Evolutionary conservation across 176 grass and related monocot genomes (phyloP).

Genomic region (Paspalum vaginatum): DNA sequence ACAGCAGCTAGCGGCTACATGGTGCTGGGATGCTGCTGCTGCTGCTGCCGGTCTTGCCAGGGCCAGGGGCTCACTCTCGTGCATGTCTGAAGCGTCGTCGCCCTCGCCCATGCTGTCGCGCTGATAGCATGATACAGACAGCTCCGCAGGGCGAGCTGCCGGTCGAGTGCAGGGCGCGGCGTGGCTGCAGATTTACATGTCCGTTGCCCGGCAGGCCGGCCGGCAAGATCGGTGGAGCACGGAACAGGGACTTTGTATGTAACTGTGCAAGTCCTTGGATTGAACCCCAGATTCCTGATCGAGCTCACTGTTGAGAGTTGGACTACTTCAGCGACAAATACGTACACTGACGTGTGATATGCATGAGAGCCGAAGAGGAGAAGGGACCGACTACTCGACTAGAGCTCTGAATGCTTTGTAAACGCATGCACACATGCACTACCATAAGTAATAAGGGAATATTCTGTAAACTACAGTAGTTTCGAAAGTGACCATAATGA

Average conservation of each 20-base stretch:
- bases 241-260: background rate
- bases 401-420: too few species aligned
- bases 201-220: background rate
- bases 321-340: background rate
- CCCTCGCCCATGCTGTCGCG: background rate
- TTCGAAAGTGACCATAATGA: background rate
- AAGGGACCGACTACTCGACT: too few species aligned
- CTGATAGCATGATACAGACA: background rate
- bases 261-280: background rate
- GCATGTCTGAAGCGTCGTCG: background rate
- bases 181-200: conserved; percentile 19
- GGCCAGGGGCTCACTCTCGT: background rate
- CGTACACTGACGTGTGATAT: background rate
- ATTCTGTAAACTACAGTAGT: background rate
- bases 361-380: too few species aligned
- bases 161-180: background rate
- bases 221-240: background rate
- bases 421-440: too few species aligned
- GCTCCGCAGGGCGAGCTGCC: background rate
- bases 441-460: background rate
- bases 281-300: background rate
- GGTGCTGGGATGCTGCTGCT: background rate
- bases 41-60: background rate
- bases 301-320: background rate
- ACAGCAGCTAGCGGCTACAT: background rate